These are phyloP conservation scores for Fragaria nilgerrensis DNA, from an alignment of 306 rosid genomes.

Conservation along the genomic window DNA sequence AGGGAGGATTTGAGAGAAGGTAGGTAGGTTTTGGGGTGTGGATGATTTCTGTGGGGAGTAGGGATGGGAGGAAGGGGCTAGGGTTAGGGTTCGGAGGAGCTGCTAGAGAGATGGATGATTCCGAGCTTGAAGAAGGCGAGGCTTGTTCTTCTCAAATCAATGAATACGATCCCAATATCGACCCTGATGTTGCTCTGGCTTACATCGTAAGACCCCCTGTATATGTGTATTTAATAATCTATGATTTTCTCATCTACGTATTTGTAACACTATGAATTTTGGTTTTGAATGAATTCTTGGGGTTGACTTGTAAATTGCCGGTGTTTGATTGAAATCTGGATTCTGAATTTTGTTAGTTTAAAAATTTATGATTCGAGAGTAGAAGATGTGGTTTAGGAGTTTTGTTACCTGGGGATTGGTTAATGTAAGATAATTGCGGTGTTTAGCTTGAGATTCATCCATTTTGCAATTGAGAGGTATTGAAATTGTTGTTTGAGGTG, in stretches of 20 bases:
- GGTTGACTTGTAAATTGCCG: conserved; percentile 28
- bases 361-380: background rate
- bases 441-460: conserved; percentile 27
- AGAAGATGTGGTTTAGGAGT: conserved; percentile 6
- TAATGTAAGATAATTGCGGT: conserved; percentile 15
- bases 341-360: background rate
- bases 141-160: conserved; percentile 74
- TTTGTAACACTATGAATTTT: background rate
- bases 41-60: conserved; percentile 71
- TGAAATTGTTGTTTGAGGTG: conserved; percentile 7
- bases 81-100: conserved; percentile 60
- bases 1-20: conserved; percentile 19
- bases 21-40: conserved; percentile 3
- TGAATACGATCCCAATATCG: conserved; percentile 64
- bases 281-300: background rate
- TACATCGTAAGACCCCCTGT: conserved; percentile 76
- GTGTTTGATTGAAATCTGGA: conserved; percentile 5
- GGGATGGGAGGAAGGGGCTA: conserved; percentile 81
- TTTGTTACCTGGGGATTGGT: background rate
- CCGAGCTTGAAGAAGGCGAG: conserved; percentile 98
- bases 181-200: conserved; percentile 80
- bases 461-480: conserved; percentile 17
- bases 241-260: background rate
- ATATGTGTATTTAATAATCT: too few relatives aligned
- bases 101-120: conserved; percentile 71